Conservation (phyloP, 768 basidiomycete species). For the Suillus sp. region DNA sequence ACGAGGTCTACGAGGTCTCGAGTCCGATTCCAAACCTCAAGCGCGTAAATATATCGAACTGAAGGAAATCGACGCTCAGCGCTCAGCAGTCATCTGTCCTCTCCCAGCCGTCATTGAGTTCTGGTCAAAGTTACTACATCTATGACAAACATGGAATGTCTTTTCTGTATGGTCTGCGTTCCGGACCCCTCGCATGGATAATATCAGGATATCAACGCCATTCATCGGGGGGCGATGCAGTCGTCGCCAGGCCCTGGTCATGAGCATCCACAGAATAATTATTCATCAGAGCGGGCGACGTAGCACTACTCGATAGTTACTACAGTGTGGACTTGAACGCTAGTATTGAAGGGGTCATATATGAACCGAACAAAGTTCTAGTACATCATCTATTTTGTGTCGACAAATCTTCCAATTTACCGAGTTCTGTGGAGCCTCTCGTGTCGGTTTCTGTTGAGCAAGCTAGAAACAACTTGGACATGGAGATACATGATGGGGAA, state of each 20-base stretch:
- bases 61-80: neutral
- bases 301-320: slow-evolving; percentile 36
- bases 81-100: no score
- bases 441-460: slow-evolving; percentile 75
- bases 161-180: neutral
- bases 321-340: slow-evolving; percentile 62
- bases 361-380: slow-evolving; percentile 60
- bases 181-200: neutral
- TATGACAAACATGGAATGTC: neutral
- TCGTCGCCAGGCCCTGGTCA: neutral
- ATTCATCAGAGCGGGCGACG: neutral
- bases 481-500: slow-evolving; percentile 48
- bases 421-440: slow-evolving; percentile 52
- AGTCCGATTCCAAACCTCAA: no score
- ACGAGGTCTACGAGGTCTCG: no score
- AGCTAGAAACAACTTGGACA: slow-evolving; percentile 53
- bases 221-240: neutral
- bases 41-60: no score
- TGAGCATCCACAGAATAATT: neutral
- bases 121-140: neutral
- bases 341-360: slow-evolving; percentile 53
- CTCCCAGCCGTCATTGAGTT: neutral
- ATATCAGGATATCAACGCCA: neutral
- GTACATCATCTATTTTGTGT: slow-evolving; percentile 39
- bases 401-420: neutral